phyloP scores from a whole-genome alignment of 352 stramenopile genomes.

The Plasmopara viticola region DNA sequence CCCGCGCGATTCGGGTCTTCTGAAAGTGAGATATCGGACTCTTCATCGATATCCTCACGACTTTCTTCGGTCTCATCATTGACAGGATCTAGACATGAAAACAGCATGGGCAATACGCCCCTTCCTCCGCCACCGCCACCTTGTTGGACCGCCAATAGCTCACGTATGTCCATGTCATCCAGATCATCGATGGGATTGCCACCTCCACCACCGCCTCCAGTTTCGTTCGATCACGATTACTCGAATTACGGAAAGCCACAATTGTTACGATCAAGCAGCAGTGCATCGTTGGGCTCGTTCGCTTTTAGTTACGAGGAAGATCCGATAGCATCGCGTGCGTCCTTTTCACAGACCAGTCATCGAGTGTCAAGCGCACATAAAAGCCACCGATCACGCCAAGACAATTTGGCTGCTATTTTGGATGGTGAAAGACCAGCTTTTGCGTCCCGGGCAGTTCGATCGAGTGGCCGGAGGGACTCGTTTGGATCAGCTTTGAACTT shows the following conservation, averaged over 20 bases:
- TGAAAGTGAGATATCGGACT: slow-evolving; percentile 46
- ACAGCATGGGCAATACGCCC: slow-evolving; percentile 17
- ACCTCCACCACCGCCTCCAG: slow-evolving; percentile 40
- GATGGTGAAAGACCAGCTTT: slow-evolving; percentile 35
- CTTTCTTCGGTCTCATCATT: slow-evolving; percentile 51
- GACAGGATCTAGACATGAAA: slow-evolving; percentile 18
- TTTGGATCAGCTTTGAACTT: slow-evolving; percentile 42
- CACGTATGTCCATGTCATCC: slow-evolving; percentile 24
- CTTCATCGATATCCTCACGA: slow-evolving; percentile 44
- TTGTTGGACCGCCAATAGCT: slow-evolving; percentile 21
- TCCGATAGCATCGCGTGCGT: slow-evolving; percentile 23
- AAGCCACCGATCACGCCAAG: slow-evolving; percentile 40
- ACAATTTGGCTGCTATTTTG: slow-evolving; percentile 59
- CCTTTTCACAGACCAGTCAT: slow-evolving; percentile 38
- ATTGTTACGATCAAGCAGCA: slow-evolving; percentile 47
- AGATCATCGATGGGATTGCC: slow-evolving; percentile 29
- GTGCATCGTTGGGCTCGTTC: slow-evolving; percentile 45
- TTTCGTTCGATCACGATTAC: slow-evolving; percentile 22
- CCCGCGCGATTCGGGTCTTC: slow-evolving; percentile 32
- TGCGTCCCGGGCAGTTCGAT: slow-evolving; percentile 17
- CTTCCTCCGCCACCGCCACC: slow-evolving; percentile 25
- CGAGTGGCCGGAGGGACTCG: slow-evolving; percentile 36
- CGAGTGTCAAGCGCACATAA: slow-evolving; percentile 27
- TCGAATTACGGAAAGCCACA: slow-evolving; percentile 27
- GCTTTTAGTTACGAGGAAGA: slow-evolving; percentile 32